Base-by-base conservation (phyloP, 1,284 basidiomycete genomes). In the Boletus semigastroideus region DNA sequence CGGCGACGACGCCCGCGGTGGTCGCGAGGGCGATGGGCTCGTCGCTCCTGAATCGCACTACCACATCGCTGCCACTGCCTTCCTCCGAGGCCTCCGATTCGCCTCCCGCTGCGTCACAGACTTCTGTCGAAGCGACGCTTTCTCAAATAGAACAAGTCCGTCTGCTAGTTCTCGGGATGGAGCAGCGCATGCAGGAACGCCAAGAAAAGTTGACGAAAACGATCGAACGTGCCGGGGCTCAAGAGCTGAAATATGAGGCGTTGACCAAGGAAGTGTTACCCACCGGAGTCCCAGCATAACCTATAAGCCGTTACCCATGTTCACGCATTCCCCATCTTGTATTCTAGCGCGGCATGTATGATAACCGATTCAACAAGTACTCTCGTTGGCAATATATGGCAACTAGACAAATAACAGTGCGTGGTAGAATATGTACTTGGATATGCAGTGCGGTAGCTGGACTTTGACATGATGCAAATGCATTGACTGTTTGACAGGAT, bases 81-180 rank as follows among this genome's bases (percentile, higher is more conserved):
- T 41, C 52, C 33, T 41, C 52, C 45, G 60, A 60, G 19, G 31
- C 54, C 16, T 51, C 62, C 4, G 58, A 50, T 13, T 16, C 63
- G 4, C 5, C 56, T n/a, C 40, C 58, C 9, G 37, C 53, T 27
- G 57, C 59, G 12, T 55, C 56, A 27, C 62, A 58, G n/a, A 55
- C 60, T 33, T 58, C 59, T 28, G 52, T 59, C 44, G 65, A 67
- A 46, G 45, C 61, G 25, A 72, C 73, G 1, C 64, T 80, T 9
- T 77, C 83, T 3, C 83, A 86, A 52, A 75, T 90, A 37, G 87
- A 90, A 56, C 83, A 88, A 57, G 76, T 90, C 7, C 79, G 83
- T 31, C 69, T 86, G 56, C 70, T 90, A 31, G 78, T 90, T 16
- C 72, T 90, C 14, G 87, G 88, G 0, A 89, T 90, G 84, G 86